These are phyloP conservation scores for Neurospora sp. DNA, from an alignment of 495 filamentous ascomycete species.

Conservation along the genomic window DNA sequence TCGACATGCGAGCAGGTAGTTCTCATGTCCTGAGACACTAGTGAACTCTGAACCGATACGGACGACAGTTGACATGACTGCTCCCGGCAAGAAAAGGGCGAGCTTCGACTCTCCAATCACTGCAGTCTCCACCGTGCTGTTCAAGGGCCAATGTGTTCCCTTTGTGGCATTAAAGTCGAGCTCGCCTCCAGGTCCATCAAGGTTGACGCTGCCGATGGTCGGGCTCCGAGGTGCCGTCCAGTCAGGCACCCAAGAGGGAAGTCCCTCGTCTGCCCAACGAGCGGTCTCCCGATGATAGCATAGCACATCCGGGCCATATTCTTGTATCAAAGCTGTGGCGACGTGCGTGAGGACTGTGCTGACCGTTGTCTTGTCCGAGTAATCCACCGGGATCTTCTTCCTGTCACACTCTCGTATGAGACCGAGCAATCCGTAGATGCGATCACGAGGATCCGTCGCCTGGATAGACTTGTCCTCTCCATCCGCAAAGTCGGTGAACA, in stretches of 20 bases:
- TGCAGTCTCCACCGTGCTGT: neutral
- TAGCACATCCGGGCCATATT: conserved; percentile 4
- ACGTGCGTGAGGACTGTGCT: conserved; percentile 48
- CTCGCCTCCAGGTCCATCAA: neutral
- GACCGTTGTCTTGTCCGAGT: conserved; percentile 5
- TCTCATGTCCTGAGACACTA: neutral
- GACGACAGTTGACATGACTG: neutral
- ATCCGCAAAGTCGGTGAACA: neutral
- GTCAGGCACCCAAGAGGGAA: conserved; percentile 10
- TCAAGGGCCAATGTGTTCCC: neutral
- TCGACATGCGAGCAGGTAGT: neutral
- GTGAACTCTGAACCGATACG: neutral
- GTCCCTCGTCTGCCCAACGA: neutral
- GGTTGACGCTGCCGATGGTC: neutral
- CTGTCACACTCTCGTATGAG: conserved; percentile 6
- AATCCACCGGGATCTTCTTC: conserved; percentile 9
- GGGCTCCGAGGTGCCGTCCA: neutral
- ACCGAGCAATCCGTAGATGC: conserved; percentile 15
- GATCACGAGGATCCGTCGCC: conserved; percentile 10
- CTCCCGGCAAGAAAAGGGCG: neutral
- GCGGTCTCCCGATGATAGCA: neutral
- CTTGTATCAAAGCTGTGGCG: conserved; percentile 35
- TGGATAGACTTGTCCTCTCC: conserved; percentile 1
- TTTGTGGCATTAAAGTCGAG: neutral
- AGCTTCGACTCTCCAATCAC: neutral